These are phyloP conservation scores for Copromyces sp. DNA, from an alignment of 495 filamentous ascomycete genomes.

Conservation along the genomic window DNA sequence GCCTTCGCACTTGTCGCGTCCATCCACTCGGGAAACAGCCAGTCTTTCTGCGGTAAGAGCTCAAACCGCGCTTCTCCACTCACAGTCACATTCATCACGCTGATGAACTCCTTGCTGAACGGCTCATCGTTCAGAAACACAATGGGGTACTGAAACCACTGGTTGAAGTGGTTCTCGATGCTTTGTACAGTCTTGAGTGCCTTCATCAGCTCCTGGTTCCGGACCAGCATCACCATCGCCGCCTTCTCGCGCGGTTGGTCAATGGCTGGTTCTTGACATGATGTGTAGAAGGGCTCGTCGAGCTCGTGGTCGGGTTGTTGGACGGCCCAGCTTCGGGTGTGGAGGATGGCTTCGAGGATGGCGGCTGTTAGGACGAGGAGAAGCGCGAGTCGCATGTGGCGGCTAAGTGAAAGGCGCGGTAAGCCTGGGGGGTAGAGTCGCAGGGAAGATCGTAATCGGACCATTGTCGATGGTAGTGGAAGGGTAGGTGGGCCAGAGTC, in stretches of 20 bases:
- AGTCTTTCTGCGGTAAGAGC: conserved; percentile 68
- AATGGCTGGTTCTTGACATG: conserved; percentile 31
- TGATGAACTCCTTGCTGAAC: conserved; percentile 81
- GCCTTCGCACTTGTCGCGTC: conserved; percentile 70
- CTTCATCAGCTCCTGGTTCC: conserved; percentile 82
- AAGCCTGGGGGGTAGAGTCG: not conserved
- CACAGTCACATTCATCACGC: conserved; percentile 69
- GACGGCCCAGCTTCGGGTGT: conserved; percentile 18
- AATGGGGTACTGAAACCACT: conserved; percentile 94
- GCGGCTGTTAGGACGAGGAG: conserved; percentile 10
- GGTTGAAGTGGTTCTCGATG: conserved; percentile 93
- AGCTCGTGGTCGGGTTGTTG: conserved; percentile 24
- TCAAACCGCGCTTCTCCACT: conserved; percentile 70
- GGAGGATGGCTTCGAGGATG: conserved; percentile 23
- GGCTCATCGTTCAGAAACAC: conserved; percentile 91
- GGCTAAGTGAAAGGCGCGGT: not conserved
- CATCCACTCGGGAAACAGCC: conserved; percentile 87
- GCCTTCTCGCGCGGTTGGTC: conserved; percentile 64
- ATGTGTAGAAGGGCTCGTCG: conserved; percentile 32
- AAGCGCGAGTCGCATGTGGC: not conserved
- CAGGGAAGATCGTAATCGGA: not conserved
- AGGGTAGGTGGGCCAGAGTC: not conserved
- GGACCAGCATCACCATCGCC: conserved; percentile 83
- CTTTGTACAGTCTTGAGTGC: conserved; percentile 88
- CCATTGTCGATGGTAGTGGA: not conserved